Conservation (phyloP, 2,329 filamentous ascomycete genomes). For the Decorospora gaudefroyi region DNA sequence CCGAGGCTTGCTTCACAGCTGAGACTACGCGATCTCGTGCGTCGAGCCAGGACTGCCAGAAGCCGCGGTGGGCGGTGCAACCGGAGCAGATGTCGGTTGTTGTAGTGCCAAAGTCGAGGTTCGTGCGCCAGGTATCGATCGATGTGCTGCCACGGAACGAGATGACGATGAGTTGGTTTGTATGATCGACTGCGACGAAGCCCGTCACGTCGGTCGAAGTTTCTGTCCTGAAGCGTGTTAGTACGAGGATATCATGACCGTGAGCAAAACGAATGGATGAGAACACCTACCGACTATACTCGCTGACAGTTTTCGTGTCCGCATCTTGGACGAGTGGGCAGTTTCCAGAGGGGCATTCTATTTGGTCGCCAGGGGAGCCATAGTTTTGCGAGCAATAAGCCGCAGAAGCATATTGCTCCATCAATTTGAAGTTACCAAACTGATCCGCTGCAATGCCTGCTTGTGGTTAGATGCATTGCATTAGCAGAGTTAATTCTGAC, state of each 20-base stretch:
- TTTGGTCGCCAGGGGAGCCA: constrained; percentile 47
- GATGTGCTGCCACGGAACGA: constrained; percentile 63
- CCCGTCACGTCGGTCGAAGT: constrained; percentile 52
- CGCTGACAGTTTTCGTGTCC: constrained; percentile 50
- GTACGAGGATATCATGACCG: not conserved
- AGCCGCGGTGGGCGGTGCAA: constrained; percentile 64
- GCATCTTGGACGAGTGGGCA: constrained; percentile 56
- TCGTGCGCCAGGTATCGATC: constrained; percentile 65
- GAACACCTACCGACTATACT: constrained; percentile 48
- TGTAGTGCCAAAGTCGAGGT: constrained; percentile 53
- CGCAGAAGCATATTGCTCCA: constrained; percentile 56
- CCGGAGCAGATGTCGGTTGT: constrained; percentile 50
- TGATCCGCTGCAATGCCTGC: constrained; percentile 27
- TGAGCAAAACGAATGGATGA: not conserved
- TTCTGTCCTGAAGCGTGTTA: constrained; percentile 16
- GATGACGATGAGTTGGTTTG: constrained; percentile 60
- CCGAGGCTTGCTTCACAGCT: constrained; percentile 52
- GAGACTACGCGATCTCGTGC: constrained; percentile 51
- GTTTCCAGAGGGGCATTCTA: constrained; percentile 53
- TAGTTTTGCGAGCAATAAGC: constrained; percentile 58
- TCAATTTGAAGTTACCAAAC: constrained; percentile 34
- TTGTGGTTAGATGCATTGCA: not conserved
- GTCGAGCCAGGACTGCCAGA: constrained; percentile 62
- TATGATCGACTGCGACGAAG: constrained; percentile 53
- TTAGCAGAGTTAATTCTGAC: too few relatives aligned